A percentile compares a stretch with the other conserved stretches of the same genome.
Conservation (phyloP, 306 rosid species). For the Castanea crenata region DNA sequence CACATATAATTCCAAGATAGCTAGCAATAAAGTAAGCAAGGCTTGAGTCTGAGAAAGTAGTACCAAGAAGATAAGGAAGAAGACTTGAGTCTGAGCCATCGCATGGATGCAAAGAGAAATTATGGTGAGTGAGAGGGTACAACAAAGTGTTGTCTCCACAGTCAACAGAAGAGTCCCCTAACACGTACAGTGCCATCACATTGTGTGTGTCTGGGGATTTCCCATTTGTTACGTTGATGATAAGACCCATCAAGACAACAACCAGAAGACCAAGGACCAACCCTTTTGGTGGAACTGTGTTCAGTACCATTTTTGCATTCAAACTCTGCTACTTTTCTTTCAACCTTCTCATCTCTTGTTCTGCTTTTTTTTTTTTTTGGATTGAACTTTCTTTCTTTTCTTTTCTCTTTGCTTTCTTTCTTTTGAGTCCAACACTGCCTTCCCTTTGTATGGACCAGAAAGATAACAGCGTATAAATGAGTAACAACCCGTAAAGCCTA, state of each 20-base stretch:
- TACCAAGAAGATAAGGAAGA: constrained; percentile 85
- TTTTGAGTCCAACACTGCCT: neutral
- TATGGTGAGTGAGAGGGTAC: constrained; percentile 66
- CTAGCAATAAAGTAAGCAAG: neutral
- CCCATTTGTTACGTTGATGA: constrained; percentile 24
- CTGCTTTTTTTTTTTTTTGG: neutral
- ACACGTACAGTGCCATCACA: constrained; percentile 46
- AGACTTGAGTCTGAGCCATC: constrained; percentile 53
- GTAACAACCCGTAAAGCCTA: neutral
- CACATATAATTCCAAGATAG: neutral
- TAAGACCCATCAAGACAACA: constrained; percentile 19
- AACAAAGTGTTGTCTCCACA: constrained; percentile 75
- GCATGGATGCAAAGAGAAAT: constrained; percentile 67
- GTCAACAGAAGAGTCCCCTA: constrained; percentile 92
- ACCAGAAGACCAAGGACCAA: constrained; percentile 17
- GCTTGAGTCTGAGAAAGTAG: neutral
- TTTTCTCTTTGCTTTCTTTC: neutral
- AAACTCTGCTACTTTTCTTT: neutral
- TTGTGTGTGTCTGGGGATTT: constrained; percentile 14
- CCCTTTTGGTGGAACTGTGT: neutral
- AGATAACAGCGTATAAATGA: neutral
- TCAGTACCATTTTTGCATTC: neutral
- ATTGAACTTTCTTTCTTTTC: neutral
- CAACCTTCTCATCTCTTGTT: neutral
- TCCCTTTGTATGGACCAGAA: neutral